These are phyloP conservation scores for Trichoderma endophyticum DNA, from an alignment of 2,329 filamentous ascomycete genomes.

Conservation along the genomic window DNA sequence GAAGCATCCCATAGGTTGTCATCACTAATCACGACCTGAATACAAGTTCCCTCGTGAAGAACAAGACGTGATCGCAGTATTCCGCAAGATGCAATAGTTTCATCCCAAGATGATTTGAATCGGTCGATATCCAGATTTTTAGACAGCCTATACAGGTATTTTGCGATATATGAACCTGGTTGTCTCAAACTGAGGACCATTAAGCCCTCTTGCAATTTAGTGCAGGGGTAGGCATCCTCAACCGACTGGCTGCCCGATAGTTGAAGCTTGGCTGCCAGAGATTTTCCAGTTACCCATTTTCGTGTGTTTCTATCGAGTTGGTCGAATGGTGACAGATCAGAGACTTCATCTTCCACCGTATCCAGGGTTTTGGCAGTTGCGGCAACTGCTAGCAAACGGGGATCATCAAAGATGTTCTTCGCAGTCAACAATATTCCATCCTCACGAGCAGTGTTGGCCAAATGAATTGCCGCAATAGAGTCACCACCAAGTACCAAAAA, in stretches of 20 bases:
- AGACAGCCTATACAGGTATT: slow-evolving; percentile 25
- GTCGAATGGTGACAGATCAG: neutral
- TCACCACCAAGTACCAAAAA: slow-evolving; percentile 26
- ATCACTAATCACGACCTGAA: slow-evolving; percentile 11
- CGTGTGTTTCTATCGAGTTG: neutral
- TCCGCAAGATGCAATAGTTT: neutral
- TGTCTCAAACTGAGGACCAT: slow-evolving; percentile 33
- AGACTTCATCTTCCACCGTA: neutral
- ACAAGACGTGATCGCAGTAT: slow-evolving; percentile 18
- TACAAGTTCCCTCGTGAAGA: neutral
- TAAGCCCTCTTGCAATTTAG: slow-evolving; percentile 37
- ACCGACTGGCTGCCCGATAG: neutral
- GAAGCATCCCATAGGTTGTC: slow-evolving; percentile 2
- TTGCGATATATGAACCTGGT: slow-evolving; percentile 35
- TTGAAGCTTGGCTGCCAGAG: neutral
- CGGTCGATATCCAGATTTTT: slow-evolving; percentile 20
- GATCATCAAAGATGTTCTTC: slow-evolving; percentile 1
- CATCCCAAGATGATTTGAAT: slow-evolving; percentile 19
- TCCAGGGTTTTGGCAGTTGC: neutral
- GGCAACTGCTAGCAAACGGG: neutral
- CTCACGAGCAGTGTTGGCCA: neutral
- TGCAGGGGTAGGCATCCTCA: slow-evolving; percentile 5
- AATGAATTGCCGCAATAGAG: slow-evolving; percentile 25
- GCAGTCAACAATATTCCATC: neutral
- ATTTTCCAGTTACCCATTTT: neutral